Base-by-base conservation (phyloP, 352 stramenopile species). In the Phytophthora pini region DNA sequence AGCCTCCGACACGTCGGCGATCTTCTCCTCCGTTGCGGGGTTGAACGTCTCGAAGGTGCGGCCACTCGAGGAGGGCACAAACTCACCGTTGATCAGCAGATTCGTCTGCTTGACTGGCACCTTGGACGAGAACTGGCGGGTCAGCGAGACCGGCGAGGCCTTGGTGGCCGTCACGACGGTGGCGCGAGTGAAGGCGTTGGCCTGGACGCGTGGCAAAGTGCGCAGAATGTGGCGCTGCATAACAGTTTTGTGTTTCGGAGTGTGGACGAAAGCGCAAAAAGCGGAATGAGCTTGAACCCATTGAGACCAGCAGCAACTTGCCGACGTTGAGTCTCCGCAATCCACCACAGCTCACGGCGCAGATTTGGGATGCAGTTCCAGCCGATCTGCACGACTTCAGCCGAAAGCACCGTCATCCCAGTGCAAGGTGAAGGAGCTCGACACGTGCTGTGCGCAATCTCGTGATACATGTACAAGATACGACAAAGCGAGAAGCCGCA, bases 21-120 rank as follows among this genome's bases (percentile, higher is more conserved):
- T 93, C 56, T 91, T 80, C 48, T 88, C 76, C 65, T 92, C 84
- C 2, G 79, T 94, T 1, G 85, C 77, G 15, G 87, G 88, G 73
- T 96, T 89, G 56, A 93, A 80, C 20, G 77, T 90, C 48, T 85
- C 72, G 56, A 96, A 95, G 17, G 77, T 94, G 32, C 76, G 69
- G 51, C 87, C 87, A 40, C 67, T 81, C 40, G 68, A 39, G 13
- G 82, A 72, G 17, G 87, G 74, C 57, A 96, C 85, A 57, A 94
- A 96, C 68, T 93, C 74, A 70, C 82, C 82, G 72, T 92, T 87
- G 65, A 97, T 96, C 50, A 97, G 80, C 44, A 97, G 63, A 51
- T 90, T 84, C 48, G 82, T 91, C 69, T 91, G 80, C 60, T 78
- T 82, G 22, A 85, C 61, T 27, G 63, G 27, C 32, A 80, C 68